These are phyloP conservation scores for Lactarius vividus DNA, from an alignment of 768 basidiomycete genomes.

Conservation along the genomic window DNA sequence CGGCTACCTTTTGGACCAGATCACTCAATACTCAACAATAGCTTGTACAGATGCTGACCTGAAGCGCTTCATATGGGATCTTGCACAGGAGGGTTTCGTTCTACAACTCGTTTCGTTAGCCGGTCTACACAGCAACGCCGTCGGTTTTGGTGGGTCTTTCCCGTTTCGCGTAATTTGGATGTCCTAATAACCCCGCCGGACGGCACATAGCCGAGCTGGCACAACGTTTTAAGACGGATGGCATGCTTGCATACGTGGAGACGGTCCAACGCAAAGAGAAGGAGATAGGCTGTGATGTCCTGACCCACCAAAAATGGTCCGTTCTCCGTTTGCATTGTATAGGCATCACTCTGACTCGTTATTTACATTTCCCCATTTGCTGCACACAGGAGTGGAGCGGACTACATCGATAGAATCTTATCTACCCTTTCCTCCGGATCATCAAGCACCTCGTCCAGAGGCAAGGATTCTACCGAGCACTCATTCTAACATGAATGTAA, in stretches of 20 bases:
- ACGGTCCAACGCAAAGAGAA: conserved; percentile 86
- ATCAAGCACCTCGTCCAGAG: conserved; percentile 79
- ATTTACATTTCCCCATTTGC: conserved; percentile 3
- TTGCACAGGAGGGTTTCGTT: conserved; percentile 90
- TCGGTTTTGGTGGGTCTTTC: conserved; percentile 57
- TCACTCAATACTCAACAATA: background rate
- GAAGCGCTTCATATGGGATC: conserved; percentile 86
- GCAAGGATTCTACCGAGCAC: conserved; percentile 89
- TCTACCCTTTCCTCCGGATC: conserved; percentile 84
- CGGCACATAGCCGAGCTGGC: conserved; percentile 68
- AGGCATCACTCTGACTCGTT: background rate
- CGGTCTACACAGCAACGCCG: conserved; percentile 84
- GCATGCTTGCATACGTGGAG: conserved; percentile 91
- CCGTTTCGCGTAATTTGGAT: background rate
- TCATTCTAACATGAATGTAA: conserved; percentile 49
- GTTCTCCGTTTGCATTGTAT: conserved; percentile 27
- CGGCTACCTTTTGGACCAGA: background rate
- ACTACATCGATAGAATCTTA: conserved; percentile 85
- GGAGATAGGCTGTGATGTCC: conserved; percentile 83
- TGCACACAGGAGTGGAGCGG: conserved; percentile 74
- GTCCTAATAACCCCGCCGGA: background rate
- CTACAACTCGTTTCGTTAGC: conserved; percentile 87
- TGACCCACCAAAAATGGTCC: conserved; percentile 93
- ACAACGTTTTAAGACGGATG: conserved; percentile 75
- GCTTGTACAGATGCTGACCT: conserved; percentile 55